These are phyloP conservation scores for Mycena leptocephala DNA, from an alignment of 768 basidiomycete genomes.

Conservation along the genomic window DNA sequence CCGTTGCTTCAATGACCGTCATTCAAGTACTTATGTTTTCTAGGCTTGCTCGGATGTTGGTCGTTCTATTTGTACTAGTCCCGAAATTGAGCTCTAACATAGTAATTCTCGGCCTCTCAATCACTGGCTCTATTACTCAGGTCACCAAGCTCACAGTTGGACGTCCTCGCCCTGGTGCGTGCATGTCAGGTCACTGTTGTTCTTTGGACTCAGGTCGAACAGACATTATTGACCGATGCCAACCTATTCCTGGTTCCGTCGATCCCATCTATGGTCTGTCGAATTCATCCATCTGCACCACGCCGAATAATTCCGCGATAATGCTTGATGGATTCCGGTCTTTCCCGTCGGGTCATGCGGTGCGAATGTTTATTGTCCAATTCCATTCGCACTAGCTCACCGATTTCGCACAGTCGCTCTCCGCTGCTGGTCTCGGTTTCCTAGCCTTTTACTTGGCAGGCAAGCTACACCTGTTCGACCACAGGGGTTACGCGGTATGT, in stretches of 20 bases:
- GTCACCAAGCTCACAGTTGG: constrained; percentile 91
- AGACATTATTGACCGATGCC: constrained; percentile 83
- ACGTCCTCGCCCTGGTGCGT: constrained; percentile 86
- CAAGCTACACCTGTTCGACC: constrained; percentile 93
- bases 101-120: constrained; percentile 82
- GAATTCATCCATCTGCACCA: constrained; percentile 86
- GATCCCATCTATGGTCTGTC: constrained; percentile 85
- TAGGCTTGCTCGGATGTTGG: constrained; percentile 62
- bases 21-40: neutral
- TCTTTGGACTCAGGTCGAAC: constrained; percentile 8
- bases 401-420: constrained; percentile 21
- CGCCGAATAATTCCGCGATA: constrained; percentile 73
- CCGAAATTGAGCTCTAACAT: constrained; percentile 21
- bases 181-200: neutral
- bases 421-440: constrained; percentile 95
- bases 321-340: constrained; percentile 85
- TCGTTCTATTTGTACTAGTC: constrained; percentile 9
- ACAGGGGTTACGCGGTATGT: constrained; percentile 78
- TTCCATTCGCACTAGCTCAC: neutral
- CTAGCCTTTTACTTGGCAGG: constrained; percentile 92
- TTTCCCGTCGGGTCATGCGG: constrained; percentile 94
- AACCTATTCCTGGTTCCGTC: constrained; percentile 73
- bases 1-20: constrained; percentile 26
- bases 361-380: constrained; percentile 56
- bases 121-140: constrained; percentile 90